A percentile compares a stretch with the other conserved stretches of the same genome.
Evolutionary conservation across 352 stramenopile species (phyloP).

Genomic region (Phytophthora quininea): DNA sequence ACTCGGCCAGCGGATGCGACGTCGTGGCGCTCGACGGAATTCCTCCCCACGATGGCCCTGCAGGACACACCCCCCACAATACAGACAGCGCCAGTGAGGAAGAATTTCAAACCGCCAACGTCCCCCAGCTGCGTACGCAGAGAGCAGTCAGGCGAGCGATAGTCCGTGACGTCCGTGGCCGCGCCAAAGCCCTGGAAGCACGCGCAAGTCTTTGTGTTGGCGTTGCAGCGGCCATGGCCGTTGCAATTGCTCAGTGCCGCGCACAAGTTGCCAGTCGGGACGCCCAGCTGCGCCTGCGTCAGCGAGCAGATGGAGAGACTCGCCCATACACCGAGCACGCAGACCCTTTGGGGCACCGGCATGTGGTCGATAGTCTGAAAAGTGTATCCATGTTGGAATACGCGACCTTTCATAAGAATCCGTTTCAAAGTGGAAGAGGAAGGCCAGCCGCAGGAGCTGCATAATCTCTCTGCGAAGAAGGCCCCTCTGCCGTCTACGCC

Average conservation of each 20-base stretch:
- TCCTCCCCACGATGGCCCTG: conserved; percentile 63
- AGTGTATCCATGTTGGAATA: no score
- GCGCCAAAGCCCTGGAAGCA: conserved; percentile 91
- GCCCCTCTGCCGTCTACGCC: no score
- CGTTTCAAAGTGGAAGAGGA: no score
- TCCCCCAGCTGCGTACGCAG: conserved; percentile 35
- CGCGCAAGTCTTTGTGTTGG: conserved; percentile 81
- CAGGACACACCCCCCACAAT: conserved; percentile 56
- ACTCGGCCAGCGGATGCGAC: conserved; percentile 55
- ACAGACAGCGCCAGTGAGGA: not conserved
- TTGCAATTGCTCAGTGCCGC: conserved; percentile 86
- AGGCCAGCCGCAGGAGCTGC: no score
- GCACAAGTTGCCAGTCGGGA: conserved; percentile 76
- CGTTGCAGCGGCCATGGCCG: conserved; percentile 87
- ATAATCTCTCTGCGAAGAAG: no score
- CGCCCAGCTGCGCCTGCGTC: conserved; percentile 46
- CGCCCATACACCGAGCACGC: not conserved
- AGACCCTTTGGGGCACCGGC: not conserved
- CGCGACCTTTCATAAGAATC: no score
- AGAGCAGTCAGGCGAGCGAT: conserved; percentile 87
- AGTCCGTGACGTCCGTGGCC: conserved; percentile 75
- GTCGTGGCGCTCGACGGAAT: conserved; percentile 50
- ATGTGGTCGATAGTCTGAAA: not conserved
- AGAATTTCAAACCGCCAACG: not conserved
- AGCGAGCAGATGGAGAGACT: conserved; percentile 1